phyloP scores from a whole-genome alignment of 2,329 filamentous ascomycete genomes.

The Periconia sp. region DNA sequence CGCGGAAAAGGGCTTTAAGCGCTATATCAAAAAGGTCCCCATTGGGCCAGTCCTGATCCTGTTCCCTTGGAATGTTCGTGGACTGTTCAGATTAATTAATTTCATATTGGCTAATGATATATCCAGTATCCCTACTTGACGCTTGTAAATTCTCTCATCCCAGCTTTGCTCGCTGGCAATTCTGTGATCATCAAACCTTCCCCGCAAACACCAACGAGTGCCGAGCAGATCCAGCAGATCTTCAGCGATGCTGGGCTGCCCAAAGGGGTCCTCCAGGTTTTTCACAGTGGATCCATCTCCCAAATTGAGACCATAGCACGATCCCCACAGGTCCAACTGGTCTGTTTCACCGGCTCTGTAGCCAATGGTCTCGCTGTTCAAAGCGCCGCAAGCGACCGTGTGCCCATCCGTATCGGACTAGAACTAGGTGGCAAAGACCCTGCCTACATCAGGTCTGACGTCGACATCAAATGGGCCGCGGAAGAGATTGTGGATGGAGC shows the following conservation, averaged over 20 bases:
- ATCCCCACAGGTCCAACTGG: slow-evolving; percentile 72
- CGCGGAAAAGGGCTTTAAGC: slow-evolving; percentile 81
- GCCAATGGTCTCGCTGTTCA: slow-evolving; percentile 85
- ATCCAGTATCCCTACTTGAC: slow-evolving; percentile 89
- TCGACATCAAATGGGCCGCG: slow-evolving; percentile 87
- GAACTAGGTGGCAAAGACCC: slow-evolving; percentile 96
- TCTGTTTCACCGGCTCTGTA: slow-evolving; percentile 94
- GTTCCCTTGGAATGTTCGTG: slow-evolving; percentile 92
- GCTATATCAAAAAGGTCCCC: slow-evolving; percentile 85
- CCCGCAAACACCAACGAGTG: slow-evolving; percentile 90
- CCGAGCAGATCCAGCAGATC: slow-evolving; percentile 75
- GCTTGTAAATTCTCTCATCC: slow-evolving; percentile 87
- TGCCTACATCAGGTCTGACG: slow-evolving; percentile 82
- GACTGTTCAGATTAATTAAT: slow-evolving; percentile 5
- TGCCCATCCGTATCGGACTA: slow-evolving; percentile 77
- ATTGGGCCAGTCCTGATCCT: slow-evolving; percentile 86
- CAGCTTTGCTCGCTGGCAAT: slow-evolving; percentile 88
- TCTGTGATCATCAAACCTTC: slow-evolving; percentile 92
- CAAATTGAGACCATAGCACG: slow-evolving; percentile 78
- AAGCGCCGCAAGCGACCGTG: slow-evolving; percentile 77
- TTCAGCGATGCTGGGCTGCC: slow-evolving; percentile 82
- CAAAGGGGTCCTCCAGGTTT: slow-evolving; percentile 82
- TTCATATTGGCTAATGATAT: slow-evolving; percentile 18
- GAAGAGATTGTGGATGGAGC: slow-evolving; percentile 94
- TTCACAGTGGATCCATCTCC: slow-evolving; percentile 80